Conservation (phyloP, 371 early-diverging fungal genomes). For the Lichtheimia ornata region DNA sequence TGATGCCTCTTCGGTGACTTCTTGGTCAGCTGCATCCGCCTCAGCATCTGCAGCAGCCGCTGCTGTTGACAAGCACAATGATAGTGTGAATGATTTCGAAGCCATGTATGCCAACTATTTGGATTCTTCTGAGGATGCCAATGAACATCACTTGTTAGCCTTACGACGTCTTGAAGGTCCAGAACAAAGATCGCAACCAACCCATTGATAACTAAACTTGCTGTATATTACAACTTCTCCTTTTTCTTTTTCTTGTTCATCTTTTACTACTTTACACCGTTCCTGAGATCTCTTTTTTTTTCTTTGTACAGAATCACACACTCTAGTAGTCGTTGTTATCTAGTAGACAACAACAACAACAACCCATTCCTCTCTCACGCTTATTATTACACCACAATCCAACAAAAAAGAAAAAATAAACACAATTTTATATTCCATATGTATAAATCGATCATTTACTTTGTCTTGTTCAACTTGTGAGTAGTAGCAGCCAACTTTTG, state of each 20-base stretch:
- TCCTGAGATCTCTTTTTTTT: background rate
- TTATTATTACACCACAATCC: no score
- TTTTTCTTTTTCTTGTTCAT: background rate
- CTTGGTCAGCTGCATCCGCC: slow-evolving; percentile 24
- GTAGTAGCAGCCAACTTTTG: slow-evolving; percentile 44
- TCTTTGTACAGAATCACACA: background rate
- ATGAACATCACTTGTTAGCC: slow-evolving; percentile 14
- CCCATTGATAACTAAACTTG: slow-evolving; percentile 4
- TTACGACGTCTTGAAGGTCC: slow-evolving; percentile 15
- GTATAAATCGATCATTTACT: slow-evolving; percentile 15
- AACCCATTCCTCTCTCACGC: no score
- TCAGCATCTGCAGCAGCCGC: no score
- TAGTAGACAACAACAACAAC: no score
- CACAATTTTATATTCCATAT: background rate
- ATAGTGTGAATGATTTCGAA: slow-evolving; percentile 9
- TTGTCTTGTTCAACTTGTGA: slow-evolving; percentile 48
- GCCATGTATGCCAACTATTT: slow-evolving; percentile 15
- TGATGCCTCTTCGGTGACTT: slow-evolving; percentile 19
- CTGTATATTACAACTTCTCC: background rate
- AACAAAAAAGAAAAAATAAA: no score
- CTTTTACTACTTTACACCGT: background rate
- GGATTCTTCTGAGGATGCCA: slow-evolving; percentile 2
- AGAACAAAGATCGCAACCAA: background rate
- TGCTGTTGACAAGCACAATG: slow-evolving; percentile 2
- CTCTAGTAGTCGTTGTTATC: no score